Conservation (phyloP, 2,329 filamentous ascomycete species). For the Aschersonia sp. region DNA sequence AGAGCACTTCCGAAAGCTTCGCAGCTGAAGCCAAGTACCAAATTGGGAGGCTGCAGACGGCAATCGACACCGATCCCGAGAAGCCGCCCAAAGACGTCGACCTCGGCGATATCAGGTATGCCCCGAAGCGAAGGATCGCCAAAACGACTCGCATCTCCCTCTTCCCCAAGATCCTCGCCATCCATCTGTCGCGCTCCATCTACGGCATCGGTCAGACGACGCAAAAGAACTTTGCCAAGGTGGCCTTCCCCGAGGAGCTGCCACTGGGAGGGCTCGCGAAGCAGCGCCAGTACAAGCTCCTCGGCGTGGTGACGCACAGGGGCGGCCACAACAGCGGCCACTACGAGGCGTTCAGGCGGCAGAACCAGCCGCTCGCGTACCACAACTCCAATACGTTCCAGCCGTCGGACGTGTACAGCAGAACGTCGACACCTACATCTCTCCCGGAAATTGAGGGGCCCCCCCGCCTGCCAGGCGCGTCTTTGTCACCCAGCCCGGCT, state of each 20-base stretch:
- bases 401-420: conserved; percentile 58
- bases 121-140: conserved; percentile 72
- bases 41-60: conserved; percentile 50
- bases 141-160: conserved; percentile 74
- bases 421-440: conserved; percentile 36
- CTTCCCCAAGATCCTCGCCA: conserved; percentile 80
- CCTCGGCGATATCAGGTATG: conserved; percentile 58
- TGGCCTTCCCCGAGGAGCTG: conserved; percentile 78
- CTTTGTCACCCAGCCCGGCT: conserved; percentile 22
- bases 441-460: conserved; percentile 28
- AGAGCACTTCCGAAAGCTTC: conserved; percentile 36
- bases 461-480: too few relatives aligned
- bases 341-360: conserved; percentile 89
- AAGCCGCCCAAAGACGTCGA: conserved; percentile 54
- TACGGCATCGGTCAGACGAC: conserved; percentile 66
- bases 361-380: conserved; percentile 65
- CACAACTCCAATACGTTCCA: conserved; percentile 72
- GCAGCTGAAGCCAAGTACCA: conserved; percentile 37
- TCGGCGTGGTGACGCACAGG: conserved; percentile 84
- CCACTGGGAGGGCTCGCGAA: conserved; percentile 67
- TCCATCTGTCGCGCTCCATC: conserved; percentile 87
- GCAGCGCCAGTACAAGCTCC: conserved; percentile 67
- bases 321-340: conserved; percentile 93
- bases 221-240: conserved; percentile 88
- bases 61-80: conserved; percentile 73